phyloP scores from a whole-genome alignment of 2,329 filamentous ascomycete species.

The Epichloe glyceriae region DNA sequence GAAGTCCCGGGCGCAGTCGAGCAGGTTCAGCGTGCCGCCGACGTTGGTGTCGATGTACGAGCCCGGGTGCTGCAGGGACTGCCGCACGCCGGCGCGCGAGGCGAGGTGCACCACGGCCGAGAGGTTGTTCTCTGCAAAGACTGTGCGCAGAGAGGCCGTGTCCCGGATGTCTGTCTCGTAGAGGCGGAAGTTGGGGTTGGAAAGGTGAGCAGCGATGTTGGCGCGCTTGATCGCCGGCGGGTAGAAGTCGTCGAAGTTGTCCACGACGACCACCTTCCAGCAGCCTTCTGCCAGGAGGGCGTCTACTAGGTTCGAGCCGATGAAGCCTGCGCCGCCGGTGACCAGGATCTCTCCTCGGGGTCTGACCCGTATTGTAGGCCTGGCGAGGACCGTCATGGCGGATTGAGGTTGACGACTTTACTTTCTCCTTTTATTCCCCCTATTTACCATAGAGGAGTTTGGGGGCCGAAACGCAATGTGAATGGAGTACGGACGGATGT shows the following conservation, averaged over 20 bases:
- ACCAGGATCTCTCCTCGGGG: conserved; percentile 12
- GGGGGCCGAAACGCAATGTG: no score
- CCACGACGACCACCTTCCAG: conserved; percentile 12
- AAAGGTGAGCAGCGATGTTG: conserved; percentile 10
- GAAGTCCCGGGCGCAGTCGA: conserved; percentile 13
- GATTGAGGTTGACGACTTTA: no score
- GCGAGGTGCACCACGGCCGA: conserved; percentile 12
- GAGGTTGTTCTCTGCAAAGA: conserved; percentile 10
- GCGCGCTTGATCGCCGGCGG: conserved; percentile 10
- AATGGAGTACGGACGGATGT: no score
- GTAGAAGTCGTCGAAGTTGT: conserved; percentile 15
- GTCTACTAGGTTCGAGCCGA: conserved; percentile 14
- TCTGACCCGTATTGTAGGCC: neutral
- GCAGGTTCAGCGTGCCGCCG: conserved; percentile 12
- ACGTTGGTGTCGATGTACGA: conserved; percentile 14
- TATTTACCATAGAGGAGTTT: no score
- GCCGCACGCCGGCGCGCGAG: conserved; percentile 12
- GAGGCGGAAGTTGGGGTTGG: conserved; percentile 10
- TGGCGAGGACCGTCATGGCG: neutral
- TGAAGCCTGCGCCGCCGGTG: conserved; percentile 15
- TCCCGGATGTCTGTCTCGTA: conserved; percentile 6
- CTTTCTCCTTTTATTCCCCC: no score
- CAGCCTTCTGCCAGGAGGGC: conserved; percentile 9
- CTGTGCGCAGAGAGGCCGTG: conserved; percentile 3
- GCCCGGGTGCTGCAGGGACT: conserved; percentile 9